Percentiles rank a stretch among this genome's conserved stretches.
phyloP scores from a whole-genome alignment of 2,329 filamentous ascomycete species.

The Metarhizium anisopliae region DNA sequence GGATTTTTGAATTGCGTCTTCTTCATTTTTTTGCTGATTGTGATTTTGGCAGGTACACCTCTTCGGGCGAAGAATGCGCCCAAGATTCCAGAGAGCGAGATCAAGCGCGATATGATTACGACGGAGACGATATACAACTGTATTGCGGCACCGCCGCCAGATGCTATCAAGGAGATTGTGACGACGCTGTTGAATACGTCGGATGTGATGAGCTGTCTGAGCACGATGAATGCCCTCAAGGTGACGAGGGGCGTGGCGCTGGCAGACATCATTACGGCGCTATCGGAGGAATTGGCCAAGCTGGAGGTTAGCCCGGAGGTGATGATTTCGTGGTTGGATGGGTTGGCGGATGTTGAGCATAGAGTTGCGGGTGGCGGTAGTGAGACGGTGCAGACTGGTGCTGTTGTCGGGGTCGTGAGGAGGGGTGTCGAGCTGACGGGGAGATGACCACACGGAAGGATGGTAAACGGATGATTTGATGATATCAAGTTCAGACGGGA shows the following conservation, averaged over 20 bases:
- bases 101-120: conserved; percentile 69
- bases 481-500: too few relatives aligned
- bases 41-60: conserved; percentile 47
- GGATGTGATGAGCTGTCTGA: conserved; percentile 83
- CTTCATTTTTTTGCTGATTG: not conserved
- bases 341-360: conserved; percentile 88
- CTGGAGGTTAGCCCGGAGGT: conserved; percentile 80
- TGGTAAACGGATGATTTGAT: too few relatives aligned
- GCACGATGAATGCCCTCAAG: conserved; percentile 83
- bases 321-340: conserved; percentile 85
- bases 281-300: conserved; percentile 73
- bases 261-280: conserved; percentile 83
- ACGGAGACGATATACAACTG: conserved; percentile 96
- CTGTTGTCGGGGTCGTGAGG: conserved; percentile 80
- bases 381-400: conserved; percentile 85
- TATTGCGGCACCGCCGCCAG: conserved; percentile 88
- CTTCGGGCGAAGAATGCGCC: conserved; percentile 51
- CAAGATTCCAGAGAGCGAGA: conserved; percentile 52
- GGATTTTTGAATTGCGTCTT: not conserved
- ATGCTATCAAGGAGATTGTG: conserved; percentile 77
- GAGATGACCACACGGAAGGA: conserved; percentile 10
- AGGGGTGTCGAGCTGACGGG: conserved; percentile 69
- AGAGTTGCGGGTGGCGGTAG: conserved; percentile 78
- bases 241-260: conserved; percentile 75
- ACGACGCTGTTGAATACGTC: conserved; percentile 73